Percentiles rank a stretch among this genome's conserved stretches.
Evolutionary conservation across 2,329 filamentous ascomycete species (phyloP).

Genomic region (Cladosporium halotolerans): DNA sequence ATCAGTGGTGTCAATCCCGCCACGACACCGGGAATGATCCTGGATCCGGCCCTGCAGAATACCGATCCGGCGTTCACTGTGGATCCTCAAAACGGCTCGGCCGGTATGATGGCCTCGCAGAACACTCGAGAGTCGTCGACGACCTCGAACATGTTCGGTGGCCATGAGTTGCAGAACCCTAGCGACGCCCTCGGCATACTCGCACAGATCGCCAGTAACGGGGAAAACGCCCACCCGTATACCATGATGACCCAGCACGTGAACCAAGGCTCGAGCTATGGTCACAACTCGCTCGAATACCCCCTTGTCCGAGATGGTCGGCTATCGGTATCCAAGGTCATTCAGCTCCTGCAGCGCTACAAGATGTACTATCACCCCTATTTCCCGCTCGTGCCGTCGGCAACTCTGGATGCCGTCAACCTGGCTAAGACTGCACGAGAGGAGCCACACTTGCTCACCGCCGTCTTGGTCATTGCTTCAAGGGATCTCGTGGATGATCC

Average conservation of each 20-base stretch:
- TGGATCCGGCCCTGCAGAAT: conserved; percentile 27
- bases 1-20: conserved; percentile 11
- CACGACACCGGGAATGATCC: conserved; percentile 19
- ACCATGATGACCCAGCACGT: conserved; percentile 6
- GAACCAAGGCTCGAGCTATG: conserved; percentile 18
- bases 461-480: conserved; percentile 63
- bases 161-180: conserved; percentile 40
- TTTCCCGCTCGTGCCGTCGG: conserved; percentile 60
- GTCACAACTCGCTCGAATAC: conserved; percentile 35
- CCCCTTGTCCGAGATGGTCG: conserved; percentile 36
- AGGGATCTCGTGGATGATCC: conserved; percentile 62
- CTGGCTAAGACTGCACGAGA: conserved; percentile 52
- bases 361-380: conserved; percentile 63
- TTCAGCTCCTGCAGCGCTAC: conserved; percentile 52
- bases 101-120: conserved; percentile 10
- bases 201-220: conserved; percentile 39
- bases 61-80: conserved; percentile 8
- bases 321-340: conserved; percentile 42
- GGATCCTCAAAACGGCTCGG: conserved; percentile 11
- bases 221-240: conserved; percentile 19
- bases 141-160: conserved; percentile 18
- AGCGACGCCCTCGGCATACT: conserved; percentile 45
- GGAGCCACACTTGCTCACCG: conserved; percentile 63
- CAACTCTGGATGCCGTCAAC: conserved; percentile 50
- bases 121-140: conserved; percentile 26